Conservation (phyloP, 768 basidiomycete species). For the Macrolepiota albuminosa region DNA sequence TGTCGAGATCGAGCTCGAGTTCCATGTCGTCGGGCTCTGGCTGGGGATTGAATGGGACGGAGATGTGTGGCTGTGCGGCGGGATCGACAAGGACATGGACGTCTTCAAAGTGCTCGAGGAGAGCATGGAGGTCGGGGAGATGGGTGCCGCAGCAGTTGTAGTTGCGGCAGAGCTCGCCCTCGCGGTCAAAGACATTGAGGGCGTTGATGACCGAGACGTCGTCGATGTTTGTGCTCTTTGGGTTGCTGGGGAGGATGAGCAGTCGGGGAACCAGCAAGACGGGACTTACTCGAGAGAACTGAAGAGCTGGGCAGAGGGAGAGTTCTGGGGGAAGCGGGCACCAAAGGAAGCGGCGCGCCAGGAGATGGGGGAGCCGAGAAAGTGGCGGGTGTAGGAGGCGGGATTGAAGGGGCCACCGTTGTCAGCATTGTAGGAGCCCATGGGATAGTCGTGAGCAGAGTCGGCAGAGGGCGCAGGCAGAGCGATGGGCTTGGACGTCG, state of each 20-base stretch:
- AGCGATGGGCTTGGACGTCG: slow-evolving; percentile 42
- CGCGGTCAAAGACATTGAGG: slow-evolving; percentile 58
- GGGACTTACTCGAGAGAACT: slow-evolving; percentile 65
- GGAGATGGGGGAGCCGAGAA: slow-evolving; percentile 69
- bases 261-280: neutral
- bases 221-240: slow-evolving; percentile 43
- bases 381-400: slow-evolving; percentile 61
- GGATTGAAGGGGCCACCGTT: slow-evolving; percentile 54
- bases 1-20: slow-evolving; percentile 58
- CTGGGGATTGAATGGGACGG: slow-evolving; percentile 43
- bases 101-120: slow-evolving; percentile 91
- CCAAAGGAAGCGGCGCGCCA: slow-evolving; percentile 68
- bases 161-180: slow-evolving; percentile 79
- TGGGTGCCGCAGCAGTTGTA: slow-evolving; percentile 86
- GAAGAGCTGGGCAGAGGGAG: slow-evolving; percentile 57
- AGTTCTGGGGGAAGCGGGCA: slow-evolving; percentile 56
- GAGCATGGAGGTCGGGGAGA: slow-evolving; percentile 69
- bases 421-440: slow-evolving; percentile 47
- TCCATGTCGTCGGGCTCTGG: slow-evolving; percentile 79
- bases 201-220: slow-evolving; percentile 61
- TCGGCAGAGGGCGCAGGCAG: slow-evolving; percentile 26
- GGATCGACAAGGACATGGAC: slow-evolving; percentile 72
- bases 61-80: slow-evolving; percentile 32
- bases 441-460: slow-evolving; percentile 22
- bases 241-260: slow-evolving; percentile 16